Evolutionary conservation across 257 asterid genomes (phyloP), one percentile per base, ranked within the genome.

Genomic region (Nemophila menziesii): DNA sequence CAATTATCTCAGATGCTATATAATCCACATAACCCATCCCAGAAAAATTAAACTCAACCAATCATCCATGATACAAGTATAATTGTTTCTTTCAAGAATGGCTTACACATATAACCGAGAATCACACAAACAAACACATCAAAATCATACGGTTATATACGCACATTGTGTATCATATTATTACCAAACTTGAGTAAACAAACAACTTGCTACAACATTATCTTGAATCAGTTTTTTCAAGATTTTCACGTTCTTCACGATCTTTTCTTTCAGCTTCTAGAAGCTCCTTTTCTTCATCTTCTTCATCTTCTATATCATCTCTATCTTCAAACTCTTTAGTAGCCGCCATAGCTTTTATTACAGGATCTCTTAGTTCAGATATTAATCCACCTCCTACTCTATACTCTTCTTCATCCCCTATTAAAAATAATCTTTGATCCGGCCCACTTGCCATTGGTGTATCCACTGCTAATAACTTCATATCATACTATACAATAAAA

Each of bases 371-470:
- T 43, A 90, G 78, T 54, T 85, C 99, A 33, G 94, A 72, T 27
- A 90, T 90, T 33, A 90, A 64, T 29, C 96, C 99, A 44, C 85
- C 96, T 8, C 99, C 99, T 2, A 90, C 47, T 51, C 62, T 70
- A 51, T 90, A 90, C 61, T 90, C 99, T 59, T 79, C 96, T 49
- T 90, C 96, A 51, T 90, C 87, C 34, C 99, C 99, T 2, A 85
- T 69, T 67, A 85, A 52, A 78, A 58, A 90, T 51, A 90, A 66
- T 19, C 94, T 94, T 49, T 90, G 96, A 49, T 90, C 99, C 2
- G 92, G 94, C 24, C 96, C 99, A 33, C 46, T 60, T 36, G 77
- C 69, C 82, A 76, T 66, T 14, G 93, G 94, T 39, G 85, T 68
- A 45, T 90, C 99, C 61, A 90, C 96, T 4, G 96, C 99, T 72